Conservation (phyloP, 73 alveolate genomes). For the Breviolum minutum region DNA sequence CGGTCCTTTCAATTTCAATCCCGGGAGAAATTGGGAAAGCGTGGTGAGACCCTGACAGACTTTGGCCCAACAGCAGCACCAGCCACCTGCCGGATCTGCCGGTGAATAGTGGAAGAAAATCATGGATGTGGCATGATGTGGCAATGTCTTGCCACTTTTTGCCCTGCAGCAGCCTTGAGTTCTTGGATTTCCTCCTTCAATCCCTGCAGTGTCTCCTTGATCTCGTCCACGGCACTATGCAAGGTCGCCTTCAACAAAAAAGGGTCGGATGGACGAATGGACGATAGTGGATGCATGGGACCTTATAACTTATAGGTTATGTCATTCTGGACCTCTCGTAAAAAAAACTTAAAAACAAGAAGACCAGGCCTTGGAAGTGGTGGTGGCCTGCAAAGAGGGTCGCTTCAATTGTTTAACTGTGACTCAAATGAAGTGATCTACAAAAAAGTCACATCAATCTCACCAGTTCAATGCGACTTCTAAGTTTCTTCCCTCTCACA, state of each 20-base stretch:
- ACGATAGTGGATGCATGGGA: not conserved
- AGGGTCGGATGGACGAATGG: not conserved
- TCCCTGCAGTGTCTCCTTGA: slow-evolving; percentile 74
- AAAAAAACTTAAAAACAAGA: not conserved
- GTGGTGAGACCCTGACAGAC: not conserved
- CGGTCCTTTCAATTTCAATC: too few relatives aligned
- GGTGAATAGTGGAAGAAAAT: not conserved
- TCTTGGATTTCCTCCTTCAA: slow-evolving; percentile 67
- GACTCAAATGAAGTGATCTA: too few relatives aligned
- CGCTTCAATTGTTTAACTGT: not conserved
- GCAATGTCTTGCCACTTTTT: not conserved
- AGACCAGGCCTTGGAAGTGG: not conserved
- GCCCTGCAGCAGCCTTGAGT: slow-evolving; percentile 24
- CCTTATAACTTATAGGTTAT: not conserved
- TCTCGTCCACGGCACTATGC: slow-evolving; percentile 61
- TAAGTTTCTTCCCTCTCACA: too few relatives aligned
- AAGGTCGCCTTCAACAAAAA: slow-evolving; percentile 27
- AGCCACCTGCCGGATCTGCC: not conserved
- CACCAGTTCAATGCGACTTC: too few relatives aligned
- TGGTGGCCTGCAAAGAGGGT: not conserved
- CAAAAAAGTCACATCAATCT: too few relatives aligned
- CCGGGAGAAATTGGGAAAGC: too few relatives aligned
- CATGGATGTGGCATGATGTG: not conserved
- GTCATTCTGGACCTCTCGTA: not conserved
- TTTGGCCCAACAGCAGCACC: not conserved